Base-by-base conservation (phyloP, 768 basidiomycete species). In the Mycena alexandri region DNA sequence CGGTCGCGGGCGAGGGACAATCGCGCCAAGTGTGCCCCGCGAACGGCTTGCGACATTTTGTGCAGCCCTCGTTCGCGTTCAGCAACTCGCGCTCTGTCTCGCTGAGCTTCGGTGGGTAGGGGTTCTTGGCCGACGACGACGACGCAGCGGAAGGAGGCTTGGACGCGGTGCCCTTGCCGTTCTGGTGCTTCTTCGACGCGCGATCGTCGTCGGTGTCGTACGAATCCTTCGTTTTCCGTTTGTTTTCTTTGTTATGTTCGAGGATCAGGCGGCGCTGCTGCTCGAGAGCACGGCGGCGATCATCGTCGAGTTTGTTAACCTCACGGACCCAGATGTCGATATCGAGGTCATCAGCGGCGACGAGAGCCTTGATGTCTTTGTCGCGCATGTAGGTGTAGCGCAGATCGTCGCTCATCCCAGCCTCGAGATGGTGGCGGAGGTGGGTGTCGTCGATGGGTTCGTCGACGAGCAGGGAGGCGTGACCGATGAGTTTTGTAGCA, bases 31-130 rank as follows among this genome's bases (percentile, higher is more conserved):
- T 1, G 3, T 19, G 21, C 61, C 7, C 44, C 51, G n/a, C 43
- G n/a, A n/a, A n/a, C n/a, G n/a, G n/a, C n/a, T n/a, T n/a, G n/a
- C n/a, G n/a, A n/a, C n/a, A n/a, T n/a, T n/a, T n/a, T n/a, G n/a
- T n/a, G n/a, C n/a, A n/a, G n/a, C n/a, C n/a, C n/a, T n/a, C n/a
- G n/a, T n/a, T 29, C 0, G 9, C 42, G 5, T 1, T 2, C 41
- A 62, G 61, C 11, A 62, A 51, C 6, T 53, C 19, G 29, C 61
- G 51, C 17, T 53, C 51, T 0, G 12, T n/a, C 1, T 10, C 12
- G 19, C 41, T 43, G 25, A 62, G 61, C 25, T 10, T 10, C 3
- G 61, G 61, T 1, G 59, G 59, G 36, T 29, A 61, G 14, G 50
- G 50, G 57, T 56, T 56, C 17, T 21, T 33, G 29, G 9, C 3